Conservation (phyloP, 176 grass and related monocot species). For the Oryza rufipogon region DNA sequence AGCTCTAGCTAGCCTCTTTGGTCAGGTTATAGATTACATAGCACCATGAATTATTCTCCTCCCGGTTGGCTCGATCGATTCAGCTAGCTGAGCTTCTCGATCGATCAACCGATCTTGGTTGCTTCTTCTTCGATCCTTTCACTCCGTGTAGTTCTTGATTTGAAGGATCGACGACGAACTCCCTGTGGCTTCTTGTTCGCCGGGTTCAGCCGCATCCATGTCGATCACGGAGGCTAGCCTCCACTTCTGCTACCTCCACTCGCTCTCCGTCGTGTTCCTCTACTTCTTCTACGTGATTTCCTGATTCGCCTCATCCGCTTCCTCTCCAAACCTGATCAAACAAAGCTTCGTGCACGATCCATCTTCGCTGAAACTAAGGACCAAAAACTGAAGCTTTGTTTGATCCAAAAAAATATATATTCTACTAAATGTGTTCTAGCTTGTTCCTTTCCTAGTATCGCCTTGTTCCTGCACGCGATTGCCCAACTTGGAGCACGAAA, state of each 20-base stretch:
- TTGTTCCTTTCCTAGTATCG: constrained; percentile 4
- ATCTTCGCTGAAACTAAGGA: not conserved
- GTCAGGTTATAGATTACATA: not conserved
- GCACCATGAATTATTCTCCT: not conserved
- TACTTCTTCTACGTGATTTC: constrained; percentile 95
- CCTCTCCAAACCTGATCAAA: constrained; percentile 15
- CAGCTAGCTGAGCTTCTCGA: not conserved
- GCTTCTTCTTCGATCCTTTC: not conserved
- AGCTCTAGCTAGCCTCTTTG: not conserved
- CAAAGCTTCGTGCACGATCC: constrained; percentile 18
- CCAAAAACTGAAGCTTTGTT: constrained; percentile 20
- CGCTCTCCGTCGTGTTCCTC: constrained; percentile 87
- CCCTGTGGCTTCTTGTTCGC: not conserved
- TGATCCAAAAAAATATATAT: constrained; percentile 3
- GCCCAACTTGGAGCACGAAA: constrained; percentile 4
- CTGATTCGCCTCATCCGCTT: constrained; percentile 37
- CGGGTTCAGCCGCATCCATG: constrained; percentile 34
- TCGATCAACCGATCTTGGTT: not conserved
- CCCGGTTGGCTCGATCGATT: not conserved
- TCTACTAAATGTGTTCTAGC: constrained; percentile 29
- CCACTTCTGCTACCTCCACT: constrained; percentile 83
- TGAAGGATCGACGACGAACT: not conserved
- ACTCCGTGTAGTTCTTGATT: not conserved
- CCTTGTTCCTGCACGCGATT: constrained; percentile 10
- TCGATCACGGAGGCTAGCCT: constrained; percentile 43